Evolutionary conservation across 2,329 filamentous ascomycete species (phyloP).

Genomic region (Colletotrichum agaves): DNA sequence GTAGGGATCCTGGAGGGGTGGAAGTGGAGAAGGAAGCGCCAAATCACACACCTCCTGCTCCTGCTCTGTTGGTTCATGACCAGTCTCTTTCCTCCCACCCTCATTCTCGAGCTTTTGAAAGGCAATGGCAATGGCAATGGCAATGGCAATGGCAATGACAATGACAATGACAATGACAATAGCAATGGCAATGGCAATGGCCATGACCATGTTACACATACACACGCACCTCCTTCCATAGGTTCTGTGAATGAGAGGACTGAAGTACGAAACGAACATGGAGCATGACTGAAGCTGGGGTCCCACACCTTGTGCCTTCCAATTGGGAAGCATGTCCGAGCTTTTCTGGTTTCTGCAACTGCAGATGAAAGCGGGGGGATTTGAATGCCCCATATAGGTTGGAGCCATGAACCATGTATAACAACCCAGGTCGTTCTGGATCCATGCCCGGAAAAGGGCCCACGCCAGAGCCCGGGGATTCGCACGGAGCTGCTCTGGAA

Average conservation of each 20-base stretch:
- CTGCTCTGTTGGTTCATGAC: too few relatives aligned
- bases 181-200: too few relatives aligned
- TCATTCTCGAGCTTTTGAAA: too few relatives aligned
- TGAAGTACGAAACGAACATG: not conserved
- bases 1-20: not conserved
- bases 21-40: not conserved
- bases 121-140: too few relatives aligned
- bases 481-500: slow-evolving; percentile 34
- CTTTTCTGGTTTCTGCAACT: slow-evolving; percentile 31
- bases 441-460: too few relatives aligned
- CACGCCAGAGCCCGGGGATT: slow-evolving; percentile 12
- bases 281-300: slow-evolving; percentile 24
- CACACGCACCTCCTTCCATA: too few relatives aligned
- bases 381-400: not conserved
- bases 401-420: not conserved
- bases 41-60: too few relatives aligned
- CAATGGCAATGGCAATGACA: too few relatives aligned
- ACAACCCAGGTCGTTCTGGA: not conserved
- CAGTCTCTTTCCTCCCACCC: too few relatives aligned
- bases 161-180: too few relatives aligned
- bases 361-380: slow-evolving; percentile 20
- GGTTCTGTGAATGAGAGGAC: too few relatives aligned
- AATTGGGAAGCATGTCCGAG: slow-evolving; percentile 38
- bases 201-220: too few relatives aligned
- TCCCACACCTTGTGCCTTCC: slow-evolving; percentile 26